phyloP scores from a whole-genome alignment of 257 asterid genomes.

The Petrea volubilis region DNA sequence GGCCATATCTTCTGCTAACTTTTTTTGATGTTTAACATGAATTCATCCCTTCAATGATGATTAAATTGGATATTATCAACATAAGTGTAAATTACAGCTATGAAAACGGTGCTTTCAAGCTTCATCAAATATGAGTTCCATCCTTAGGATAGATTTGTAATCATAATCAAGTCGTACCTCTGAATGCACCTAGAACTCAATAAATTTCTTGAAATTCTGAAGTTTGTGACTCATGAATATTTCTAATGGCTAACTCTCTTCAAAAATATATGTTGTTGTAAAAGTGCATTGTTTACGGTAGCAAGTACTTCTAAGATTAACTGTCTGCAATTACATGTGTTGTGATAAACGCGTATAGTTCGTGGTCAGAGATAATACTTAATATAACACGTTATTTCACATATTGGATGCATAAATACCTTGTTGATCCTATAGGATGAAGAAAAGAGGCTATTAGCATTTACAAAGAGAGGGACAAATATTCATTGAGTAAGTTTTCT shows the following conservation, averaged over 20 bases:
- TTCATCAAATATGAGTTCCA: neutral
- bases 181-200: neutral
- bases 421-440: constrained; percentile 56
- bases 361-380: too few relatives aligned
- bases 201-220: neutral
- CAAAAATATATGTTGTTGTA: constrained; percentile 77
- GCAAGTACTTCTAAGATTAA: constrained; percentile 82
- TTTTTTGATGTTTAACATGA: neutral
- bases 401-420: constrained; percentile 11
- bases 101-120: neutral
- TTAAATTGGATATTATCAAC: neutral
- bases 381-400: constrained; percentile 3
- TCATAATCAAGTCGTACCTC: neutral
- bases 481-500: constrained; percentile 71
- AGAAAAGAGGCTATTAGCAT: constrained; percentile 89
- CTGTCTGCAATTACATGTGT: too few relatives aligned
- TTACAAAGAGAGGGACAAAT: constrained; percentile 78
- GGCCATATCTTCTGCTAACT: constrained; percentile 81
- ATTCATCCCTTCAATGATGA: neutral
- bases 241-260: constrained; percentile 44
- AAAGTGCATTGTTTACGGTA: constrained; percentile 86
- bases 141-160: constrained; percentile 4
- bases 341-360: too few relatives aligned
- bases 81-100: neutral
- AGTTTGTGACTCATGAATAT: too few relatives aligned